Base-by-base conservation (phyloP, 2,329 filamentous ascomycete genomes). In the Orbilia ellipsospora region DNA sequence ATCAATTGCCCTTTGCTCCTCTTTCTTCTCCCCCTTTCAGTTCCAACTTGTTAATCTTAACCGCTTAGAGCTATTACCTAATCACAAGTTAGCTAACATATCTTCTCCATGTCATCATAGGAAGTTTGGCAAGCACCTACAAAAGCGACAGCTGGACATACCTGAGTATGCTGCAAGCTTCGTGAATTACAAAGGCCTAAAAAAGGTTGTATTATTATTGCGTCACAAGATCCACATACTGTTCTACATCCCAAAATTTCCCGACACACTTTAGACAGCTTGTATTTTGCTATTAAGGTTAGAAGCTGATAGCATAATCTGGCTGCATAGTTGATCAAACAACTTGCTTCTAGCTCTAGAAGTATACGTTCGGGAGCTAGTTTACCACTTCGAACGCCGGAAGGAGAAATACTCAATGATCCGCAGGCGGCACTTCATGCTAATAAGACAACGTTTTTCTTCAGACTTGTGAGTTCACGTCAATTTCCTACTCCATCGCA, bases 121-220 rank as follows among this genome's bases (percentile, higher is more conserved):
- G 95, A 99, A 99, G 88, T 99, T 99, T 86, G 95, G 95, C 83
- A 99, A 99, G 87, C 93, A 97, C 83, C 97, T 99, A 79, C 95
- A 98, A 86, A 97, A 97, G 86, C 91, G 94, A 82, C 95, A 99
- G 87, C 92, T 99, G 81, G 95, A 99, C 83, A 94, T 99, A 75
- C 95, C 95, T 75, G 95, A 99, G 88, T 99, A 99, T 90, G 94
- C 95, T 77, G 93, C 94, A 78, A 97, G 94, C 84, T 99, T 99
- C 82, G 94, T 98, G 80, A 97, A 99, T 84, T 99, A 99, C 86
- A 99, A 99, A 85, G 94, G 93, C 75, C 87, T 99, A 80, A 99
- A 99, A 84, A 98, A 98, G 92, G 95, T 96, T 80, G 83, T 31
- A 54, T 13, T 45, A 28, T 40, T 31, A 18, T 31, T 23, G 16